phyloP scores from a whole-genome alignment of 768 basidiomycete genomes.

The Pleurotus tuber-regium region DNA sequence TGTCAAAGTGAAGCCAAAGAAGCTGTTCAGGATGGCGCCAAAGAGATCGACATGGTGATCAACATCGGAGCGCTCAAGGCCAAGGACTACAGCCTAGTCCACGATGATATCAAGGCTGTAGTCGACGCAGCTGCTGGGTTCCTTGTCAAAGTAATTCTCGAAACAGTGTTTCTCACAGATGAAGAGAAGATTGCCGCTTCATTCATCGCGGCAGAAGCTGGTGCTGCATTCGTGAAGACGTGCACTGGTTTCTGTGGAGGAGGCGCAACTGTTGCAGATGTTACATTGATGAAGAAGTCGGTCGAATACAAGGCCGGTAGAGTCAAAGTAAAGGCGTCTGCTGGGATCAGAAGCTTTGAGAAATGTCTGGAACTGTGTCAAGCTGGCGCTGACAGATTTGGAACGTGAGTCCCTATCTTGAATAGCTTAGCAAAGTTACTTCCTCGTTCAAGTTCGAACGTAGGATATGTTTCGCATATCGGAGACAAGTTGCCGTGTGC shows the following conservation, averaged over 20 bases:
- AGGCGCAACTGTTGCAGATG: slow-evolving; percentile 43
- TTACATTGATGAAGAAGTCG: slow-evolving; percentile 38
- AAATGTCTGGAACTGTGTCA: slow-evolving; percentile 44
- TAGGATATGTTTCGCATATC: slow-evolving; percentile 8
- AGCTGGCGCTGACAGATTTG: slow-evolving; percentile 51
- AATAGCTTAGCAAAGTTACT: too few relatives aligned
- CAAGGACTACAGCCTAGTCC: slow-evolving; percentile 32
- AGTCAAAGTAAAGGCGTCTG: slow-evolving; percentile 51
- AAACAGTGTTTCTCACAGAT: slow-evolving; percentile 44
- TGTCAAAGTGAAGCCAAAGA: slow-evolving; percentile 39
- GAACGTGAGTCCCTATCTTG: slow-evolving; percentile 37
- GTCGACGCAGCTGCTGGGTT: slow-evolving; percentile 29
- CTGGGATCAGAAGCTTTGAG: slow-evolving; percentile 46
- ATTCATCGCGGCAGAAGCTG: slow-evolving; percentile 46
- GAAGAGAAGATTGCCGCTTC: slow-evolving; percentile 45
- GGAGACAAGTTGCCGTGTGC: neutral
- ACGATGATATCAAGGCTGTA: slow-evolving; percentile 37
- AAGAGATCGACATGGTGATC: slow-evolving; percentile 52
- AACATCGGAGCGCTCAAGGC: slow-evolving; percentile 46
- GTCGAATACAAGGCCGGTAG: slow-evolving; percentile 33
- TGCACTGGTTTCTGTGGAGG: slow-evolving; percentile 51
- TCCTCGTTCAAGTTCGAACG: too few relatives aligned
- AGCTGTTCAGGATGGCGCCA: slow-evolving; percentile 44
- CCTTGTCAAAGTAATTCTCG: slow-evolving; percentile 51
- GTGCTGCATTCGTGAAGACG: slow-evolving; percentile 53